Evolutionary conservation across 139 green algal genomes (phyloP), one percentile per base, ranked within the genome.

Genomic region (Chlorella sp.): DNA sequence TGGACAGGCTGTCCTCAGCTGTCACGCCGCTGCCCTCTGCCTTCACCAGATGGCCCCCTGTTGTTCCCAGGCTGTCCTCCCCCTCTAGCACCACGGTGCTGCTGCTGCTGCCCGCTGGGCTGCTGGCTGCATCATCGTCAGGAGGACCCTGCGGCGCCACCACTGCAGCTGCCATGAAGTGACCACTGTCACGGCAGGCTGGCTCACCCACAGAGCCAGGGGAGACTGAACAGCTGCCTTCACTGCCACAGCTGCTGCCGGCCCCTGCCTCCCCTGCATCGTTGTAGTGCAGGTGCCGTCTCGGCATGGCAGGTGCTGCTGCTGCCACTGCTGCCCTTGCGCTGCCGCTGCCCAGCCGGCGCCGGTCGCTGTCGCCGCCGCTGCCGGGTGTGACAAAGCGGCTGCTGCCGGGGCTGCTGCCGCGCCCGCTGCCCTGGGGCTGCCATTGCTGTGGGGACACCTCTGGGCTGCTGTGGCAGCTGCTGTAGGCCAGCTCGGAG

Each of bases 341-440:
- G 13, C 15, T 21, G 36, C 70, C 26, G 26, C 38, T 34, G 38
- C 69, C 30, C 34, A 0, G 0, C 16, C 63, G 23, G 63, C 28
- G 28, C 28, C 63, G 17, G 63, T 15, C 16, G 23, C 39, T 44
- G 76, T 26, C 7, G 32, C 36, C 36, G 7, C 13, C 28, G 57
- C 76, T 82, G 57, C 18, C 76, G 4, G 76, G 76, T 2, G 76
- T 82, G 60, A 32, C 71, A 63, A 41, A 82, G 76, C 76, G 76
- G 56, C 47, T 71, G 60, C 18, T 56, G 57, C 36, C 30, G 9
- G 70, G 70, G 70, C 70, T 78, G 76, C 57, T 56, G 60, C 36
- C 71, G 76, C 36, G 26, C 0, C 56, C 56, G 7, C 56, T 82
- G 76, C 60, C 60, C 13, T 28, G 51, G 12, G 15, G 51, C 51